Conservation (phyloP, 2,329 filamentous ascomycete species). For the Alternaria triticina region DNA sequence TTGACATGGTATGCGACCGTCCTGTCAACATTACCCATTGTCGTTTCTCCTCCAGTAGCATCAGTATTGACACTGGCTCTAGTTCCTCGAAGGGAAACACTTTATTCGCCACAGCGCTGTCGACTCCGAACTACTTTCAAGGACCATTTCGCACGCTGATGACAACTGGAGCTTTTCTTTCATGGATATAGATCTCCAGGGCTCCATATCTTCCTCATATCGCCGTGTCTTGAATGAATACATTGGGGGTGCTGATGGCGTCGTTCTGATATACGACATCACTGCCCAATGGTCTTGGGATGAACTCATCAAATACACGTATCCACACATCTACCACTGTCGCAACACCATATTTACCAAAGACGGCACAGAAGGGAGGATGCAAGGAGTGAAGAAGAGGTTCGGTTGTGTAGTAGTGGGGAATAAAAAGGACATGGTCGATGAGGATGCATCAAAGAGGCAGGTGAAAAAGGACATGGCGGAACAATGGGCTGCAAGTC, state of each 20-base stretch:
- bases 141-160: constrained; percentile 15
- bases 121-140: constrained; percentile 8
- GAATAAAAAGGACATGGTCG: constrained; percentile 30
- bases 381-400: constrained; percentile 9
- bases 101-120: constrained; percentile 10
- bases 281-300: constrained; percentile 30
- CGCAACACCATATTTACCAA: constrained; percentile 7
- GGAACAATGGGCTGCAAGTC: constrained; percentile 31
- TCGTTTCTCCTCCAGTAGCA: not conserved
- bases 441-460: not conserved
- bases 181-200: constrained; percentile 30
- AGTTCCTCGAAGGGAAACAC: constrained; percentile 14
- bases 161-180: constrained; percentile 11
- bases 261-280: constrained; percentile 41
- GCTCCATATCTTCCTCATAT: constrained; percentile 9
- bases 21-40: not conserved
- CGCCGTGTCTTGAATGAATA: not conserved
- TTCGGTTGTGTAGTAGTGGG: constrained; percentile 41
- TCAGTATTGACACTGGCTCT: not conserved
- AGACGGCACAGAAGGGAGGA: not conserved
- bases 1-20: constrained; percentile 26
- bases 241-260: constrained; percentile 22
- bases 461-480: constrained; percentile 26
- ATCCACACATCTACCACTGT: constrained; percentile 20
- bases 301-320: constrained; percentile 23